phyloP scores from a whole-genome alignment of 768 basidiomycete genomes.

The Phaeolepiota aurea region DNA sequence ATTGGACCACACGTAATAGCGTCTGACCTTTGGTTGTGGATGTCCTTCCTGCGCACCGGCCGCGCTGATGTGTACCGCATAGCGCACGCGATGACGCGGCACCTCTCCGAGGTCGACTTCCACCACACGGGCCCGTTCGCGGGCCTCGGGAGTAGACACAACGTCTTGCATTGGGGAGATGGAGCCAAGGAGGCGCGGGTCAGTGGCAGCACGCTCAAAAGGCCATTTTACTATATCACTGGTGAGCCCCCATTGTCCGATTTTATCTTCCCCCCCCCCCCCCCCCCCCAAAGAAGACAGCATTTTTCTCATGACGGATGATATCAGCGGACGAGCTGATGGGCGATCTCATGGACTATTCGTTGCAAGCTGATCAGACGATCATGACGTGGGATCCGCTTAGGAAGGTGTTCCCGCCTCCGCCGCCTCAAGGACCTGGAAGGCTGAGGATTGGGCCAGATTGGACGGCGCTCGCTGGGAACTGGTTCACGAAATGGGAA shows the following conservation, averaged over 20 bases:
- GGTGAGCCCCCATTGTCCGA: constrained; percentile 13
- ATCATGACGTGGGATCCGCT: constrained; percentile 32
- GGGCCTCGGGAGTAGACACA: constrained; percentile 26
- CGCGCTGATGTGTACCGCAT: constrained; percentile 25
- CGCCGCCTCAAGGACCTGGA: constrained; percentile 25
- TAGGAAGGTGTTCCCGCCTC: constrained; percentile 26
- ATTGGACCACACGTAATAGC: constrained; percentile 10
- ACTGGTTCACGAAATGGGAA: constrained; percentile 33
- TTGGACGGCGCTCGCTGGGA: constrained; percentile 27
- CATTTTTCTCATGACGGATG: not conserved
- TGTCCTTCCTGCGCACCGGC: constrained; percentile 29
- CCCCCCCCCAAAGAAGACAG: too few relatives aligned
- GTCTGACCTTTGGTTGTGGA: constrained; percentile 30
- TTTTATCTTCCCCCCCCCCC: too few relatives aligned
- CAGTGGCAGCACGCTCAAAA: constrained; percentile 22
- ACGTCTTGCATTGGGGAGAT: constrained; percentile 31
- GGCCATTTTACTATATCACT: constrained; percentile 29
- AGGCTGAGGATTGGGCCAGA: constrained; percentile 27
- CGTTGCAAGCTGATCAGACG: constrained; percentile 24
- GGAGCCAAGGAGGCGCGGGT: constrained; percentile 30
- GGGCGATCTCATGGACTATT: constrained; percentile 29
- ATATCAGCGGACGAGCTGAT: constrained; percentile 25
- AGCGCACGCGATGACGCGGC: constrained; percentile 26
- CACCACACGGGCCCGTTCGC: constrained; percentile 28
- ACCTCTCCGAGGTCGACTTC: constrained; percentile 27